Evolutionary conservation across 805 yeast species (phyloP).

Genomic region (Candida parachauliodes): DNA sequence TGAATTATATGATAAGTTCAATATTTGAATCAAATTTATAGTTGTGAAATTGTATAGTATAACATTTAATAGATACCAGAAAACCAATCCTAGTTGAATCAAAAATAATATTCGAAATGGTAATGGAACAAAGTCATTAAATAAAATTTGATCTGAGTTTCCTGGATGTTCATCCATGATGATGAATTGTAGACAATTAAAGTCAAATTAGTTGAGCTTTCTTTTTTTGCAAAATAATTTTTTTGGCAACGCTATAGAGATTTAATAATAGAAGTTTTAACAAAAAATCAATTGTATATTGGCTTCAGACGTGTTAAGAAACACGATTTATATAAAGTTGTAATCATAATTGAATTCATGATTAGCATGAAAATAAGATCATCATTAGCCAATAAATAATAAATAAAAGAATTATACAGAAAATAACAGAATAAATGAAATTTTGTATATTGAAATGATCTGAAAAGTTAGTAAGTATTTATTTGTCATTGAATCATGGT

Average conservation of each 20-base stretch:
- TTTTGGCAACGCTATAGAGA: no score
- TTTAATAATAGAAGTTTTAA: no score
- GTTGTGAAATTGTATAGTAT: conserved; percentile 30
- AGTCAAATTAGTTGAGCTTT: neutral
- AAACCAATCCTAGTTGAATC: conserved; percentile 46
- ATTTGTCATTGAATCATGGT: no score
- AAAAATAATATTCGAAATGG: conserved; percentile 47
- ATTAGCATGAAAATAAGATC: conserved; percentile 53
- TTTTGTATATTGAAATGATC: neutral
- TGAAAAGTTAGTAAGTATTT: no score
- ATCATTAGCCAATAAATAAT: conserved; percentile 39
- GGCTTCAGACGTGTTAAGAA: conserved; percentile 16
- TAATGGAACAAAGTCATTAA: conserved; percentile 31
- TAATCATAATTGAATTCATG: conserved; percentile 49
- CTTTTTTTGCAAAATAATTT: no score
- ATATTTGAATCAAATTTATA: conserved; percentile 45
- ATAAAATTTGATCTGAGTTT: conserved; percentile 15
- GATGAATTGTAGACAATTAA: no score
- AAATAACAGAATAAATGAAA: neutral
- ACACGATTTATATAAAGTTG: conserved; percentile 29
- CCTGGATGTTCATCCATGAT: conserved; percentile 12
- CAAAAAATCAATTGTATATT: no score
- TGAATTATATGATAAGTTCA: conserved; percentile 38
- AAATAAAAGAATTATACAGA: neutral
- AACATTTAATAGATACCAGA: conserved; percentile 50